These are phyloP conservation scores for Striga asiatica DNA, from an alignment of 257 asterid genomes.

Conservation along the genomic window DNA sequence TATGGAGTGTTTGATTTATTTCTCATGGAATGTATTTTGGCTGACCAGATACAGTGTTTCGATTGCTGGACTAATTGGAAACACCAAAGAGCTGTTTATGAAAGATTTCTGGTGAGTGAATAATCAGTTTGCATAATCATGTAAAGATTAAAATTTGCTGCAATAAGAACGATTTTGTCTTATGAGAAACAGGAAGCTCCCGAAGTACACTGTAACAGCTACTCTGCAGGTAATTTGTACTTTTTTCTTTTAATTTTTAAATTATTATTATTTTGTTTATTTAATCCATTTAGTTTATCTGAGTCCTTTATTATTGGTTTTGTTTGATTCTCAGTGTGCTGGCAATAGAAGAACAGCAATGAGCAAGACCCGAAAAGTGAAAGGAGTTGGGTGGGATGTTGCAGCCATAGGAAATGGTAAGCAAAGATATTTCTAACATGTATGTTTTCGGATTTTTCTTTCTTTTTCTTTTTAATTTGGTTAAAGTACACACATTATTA, in stretches of 20 bases:
- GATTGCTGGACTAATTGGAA: constrained; percentile 41
- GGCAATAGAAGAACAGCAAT: constrained; percentile 98
- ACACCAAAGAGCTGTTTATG: constrained; percentile 54
- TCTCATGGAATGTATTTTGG: constrained; percentile 17
- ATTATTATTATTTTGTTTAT: not conserved
- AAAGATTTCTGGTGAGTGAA: constrained; percentile 69
- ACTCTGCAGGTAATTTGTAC: constrained; percentile 80
- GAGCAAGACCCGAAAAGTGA: constrained; percentile 74
- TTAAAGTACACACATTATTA: not conserved
- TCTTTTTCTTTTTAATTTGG: not conserved
- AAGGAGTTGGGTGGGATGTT: constrained; percentile 95
- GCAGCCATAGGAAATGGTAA: constrained; percentile 93
- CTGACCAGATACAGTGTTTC: constrained; percentile 56
- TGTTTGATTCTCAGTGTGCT: constrained; percentile 59
- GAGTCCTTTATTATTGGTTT: not conserved
- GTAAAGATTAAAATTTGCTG: not conserved
- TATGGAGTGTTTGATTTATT: not conserved
- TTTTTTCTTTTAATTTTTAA: too few relatives aligned
- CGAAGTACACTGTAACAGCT: constrained; percentile 67
- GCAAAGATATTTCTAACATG: too few relatives aligned
- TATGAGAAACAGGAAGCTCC: constrained; percentile 54
- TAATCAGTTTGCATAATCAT: not conserved
- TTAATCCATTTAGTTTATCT: not conserved
- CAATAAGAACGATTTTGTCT: constrained; percentile 5
- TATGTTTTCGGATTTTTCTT: too few relatives aligned